Base-by-base conservation (phyloP, 2,329 filamentous ascomycete genomes). In the Kalaharituber pfeilii region DNA sequence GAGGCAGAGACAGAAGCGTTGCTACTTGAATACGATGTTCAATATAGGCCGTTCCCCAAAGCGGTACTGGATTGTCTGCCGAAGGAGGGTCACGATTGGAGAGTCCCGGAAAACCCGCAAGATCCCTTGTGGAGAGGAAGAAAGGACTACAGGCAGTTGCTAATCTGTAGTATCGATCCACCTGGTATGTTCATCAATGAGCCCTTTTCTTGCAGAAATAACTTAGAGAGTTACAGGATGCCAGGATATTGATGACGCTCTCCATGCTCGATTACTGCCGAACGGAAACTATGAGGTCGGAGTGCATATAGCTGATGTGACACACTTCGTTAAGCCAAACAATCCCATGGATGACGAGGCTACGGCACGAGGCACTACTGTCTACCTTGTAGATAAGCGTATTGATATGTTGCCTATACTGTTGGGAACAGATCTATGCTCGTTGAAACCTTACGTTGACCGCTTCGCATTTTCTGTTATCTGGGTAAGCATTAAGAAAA, bases 351-450 rank as follows among this genome's bases (percentile, higher is more conserved):
- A 98, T 67, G 78, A 81, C 49, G 91, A 98, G 70, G 91, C 91
- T 2, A 91, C 86, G 65, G 79, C 94, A 65, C 82, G 91, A 64
- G 91, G 91, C 58, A 96, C 91, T 3, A 96, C 89, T 0, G 91
- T 98, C 26, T 98, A 98, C 67, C 74, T 98, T 15, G 91, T 98
- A 2, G 91, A 98, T 69, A 98, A 98, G 74, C 87, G 91, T 64
- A 98, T 98, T 64, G 93, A 98, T 72, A 98, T 98, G 93, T 76
- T 98, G 68, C 93, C 93, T 1, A 88, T 87, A 76, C 80, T 98
- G 28, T 80, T 98, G 11, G 91, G 91, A 55, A 98, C 91, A 0
- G 88, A 98, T 65, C 74, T 98, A 1, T 98, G 91, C 71, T 98
- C 91, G 0, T 73, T 98, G 20, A 96, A 96, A 68, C 91, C 91